phyloP scores from a whole-genome alignment of 805 yeast genomes.

The Wickerhamomyces sydowiorum region DNA sequence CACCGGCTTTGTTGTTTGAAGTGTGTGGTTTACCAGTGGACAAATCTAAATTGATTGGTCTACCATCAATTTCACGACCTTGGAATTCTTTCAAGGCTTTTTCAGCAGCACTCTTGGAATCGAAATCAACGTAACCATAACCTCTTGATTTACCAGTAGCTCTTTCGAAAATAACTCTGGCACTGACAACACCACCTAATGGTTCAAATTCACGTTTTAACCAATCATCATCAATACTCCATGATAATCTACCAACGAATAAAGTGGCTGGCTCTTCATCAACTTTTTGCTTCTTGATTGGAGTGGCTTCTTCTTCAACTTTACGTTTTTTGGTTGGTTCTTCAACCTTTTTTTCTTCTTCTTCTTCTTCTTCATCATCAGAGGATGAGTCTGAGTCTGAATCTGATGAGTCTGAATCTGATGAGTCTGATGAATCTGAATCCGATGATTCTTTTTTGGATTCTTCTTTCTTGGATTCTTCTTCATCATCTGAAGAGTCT shows the following conservation, averaged over 20 bases:
- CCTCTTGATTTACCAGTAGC: conserved; percentile 92
- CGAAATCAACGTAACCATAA: conserved; percentile 96
- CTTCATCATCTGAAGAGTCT: conserved; percentile 9
- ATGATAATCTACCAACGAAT: conserved; percentile 95
- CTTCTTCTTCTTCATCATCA: conserved; percentile 19
- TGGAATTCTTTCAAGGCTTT: conserved; percentile 80
- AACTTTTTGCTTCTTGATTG: conserved; percentile 48
- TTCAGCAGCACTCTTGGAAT: conserved; percentile 68
- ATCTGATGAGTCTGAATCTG: conserved; percentile 21
- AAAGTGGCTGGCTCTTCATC: conserved; percentile 73
- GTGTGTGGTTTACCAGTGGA: conserved; percentile 77
- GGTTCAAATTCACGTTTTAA: conserved; percentile 80
- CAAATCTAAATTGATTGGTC: conserved; percentile 91
- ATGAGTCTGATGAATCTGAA: conserved; percentile 25
- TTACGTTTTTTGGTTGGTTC: conserved; percentile 29
- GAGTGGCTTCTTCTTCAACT: conserved; percentile 29
- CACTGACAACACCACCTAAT: conserved; percentile 74
- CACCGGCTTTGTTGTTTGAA: conserved; percentile 45
- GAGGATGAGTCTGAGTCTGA: conserved; percentile 26
- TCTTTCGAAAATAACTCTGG: conserved; percentile 93
- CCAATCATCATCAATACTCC: conserved; percentile 97
- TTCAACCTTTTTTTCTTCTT: conserved; percentile 26
- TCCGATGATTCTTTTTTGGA: conserved; percentile 13
- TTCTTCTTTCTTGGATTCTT: conserved; percentile 13
- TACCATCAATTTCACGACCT: conserved; percentile 94